A percentile compares a stretch with the other conserved stretches of the same genome.
phyloP scores from a whole-genome alignment of 768 basidiomycete species.

The Phaffia tasmanica region DNA sequence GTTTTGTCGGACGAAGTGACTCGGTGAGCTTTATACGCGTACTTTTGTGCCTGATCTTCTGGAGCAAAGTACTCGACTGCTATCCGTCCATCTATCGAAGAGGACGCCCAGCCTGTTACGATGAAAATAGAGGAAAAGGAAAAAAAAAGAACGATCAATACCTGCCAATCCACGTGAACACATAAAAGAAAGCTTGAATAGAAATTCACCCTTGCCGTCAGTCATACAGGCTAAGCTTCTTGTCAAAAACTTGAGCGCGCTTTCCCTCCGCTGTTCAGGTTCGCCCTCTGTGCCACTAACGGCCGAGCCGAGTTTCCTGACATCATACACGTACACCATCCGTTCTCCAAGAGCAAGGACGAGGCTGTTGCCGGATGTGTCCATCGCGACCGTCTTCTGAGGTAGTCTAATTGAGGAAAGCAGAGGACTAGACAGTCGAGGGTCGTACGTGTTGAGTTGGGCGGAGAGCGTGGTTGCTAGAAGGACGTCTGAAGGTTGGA shows the following conservation, averaged over 20 bases:
- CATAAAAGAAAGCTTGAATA: background rate
- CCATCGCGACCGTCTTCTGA: conserved; percentile 75
- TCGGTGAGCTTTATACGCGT: conserved; percentile 95
- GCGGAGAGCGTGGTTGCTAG: conserved; percentile 90
- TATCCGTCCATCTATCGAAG: conserved; percentile 88
- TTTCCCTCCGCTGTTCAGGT: conserved; percentile 72
- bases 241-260: conserved; percentile 91
- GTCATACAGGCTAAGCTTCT: conserved; percentile 82
- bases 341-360: conserved; percentile 90
- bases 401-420: conserved; percentile 49
- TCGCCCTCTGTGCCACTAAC: conserved; percentile 37
- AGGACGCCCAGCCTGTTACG: conserved; percentile 70
- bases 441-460: conserved; percentile 78
- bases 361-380: conserved; percentile 62
- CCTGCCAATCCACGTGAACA: background rate
- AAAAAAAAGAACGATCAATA: background rate
- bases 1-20: conserved; percentile 83
- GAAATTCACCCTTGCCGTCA: conserved; percentile 65
- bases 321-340: conserved; percentile 77
- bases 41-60: conserved; percentile 69
- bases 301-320: conserved; percentile 53
- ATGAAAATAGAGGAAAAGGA: background rate
- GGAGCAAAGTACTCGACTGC: conserved; percentile 91
- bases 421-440: conserved; percentile 36
- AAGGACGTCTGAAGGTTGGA: conserved; percentile 48